phyloP scores from a whole-genome alignment of 768 basidiomycete genomes.

The Calvatia gigantea region DNA sequence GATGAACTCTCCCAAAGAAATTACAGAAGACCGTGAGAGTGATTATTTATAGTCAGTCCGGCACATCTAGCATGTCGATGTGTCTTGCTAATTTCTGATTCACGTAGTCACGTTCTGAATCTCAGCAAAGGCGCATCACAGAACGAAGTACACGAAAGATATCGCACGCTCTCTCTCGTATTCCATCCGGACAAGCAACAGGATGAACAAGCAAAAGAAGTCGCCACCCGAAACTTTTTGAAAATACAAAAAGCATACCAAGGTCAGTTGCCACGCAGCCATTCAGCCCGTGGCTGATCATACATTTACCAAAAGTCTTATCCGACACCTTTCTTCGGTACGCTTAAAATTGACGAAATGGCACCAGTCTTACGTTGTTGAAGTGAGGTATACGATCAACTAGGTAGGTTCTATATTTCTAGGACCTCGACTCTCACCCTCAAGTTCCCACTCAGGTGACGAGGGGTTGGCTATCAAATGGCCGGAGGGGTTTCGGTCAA shows the following conservation, averaged over 20 bases:
- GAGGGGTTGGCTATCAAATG: conserved; percentile 25
- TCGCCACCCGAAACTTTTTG: conserved; percentile 65
- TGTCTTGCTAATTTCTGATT: neutral
- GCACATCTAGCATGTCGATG: neutral
- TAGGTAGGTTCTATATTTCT: conserved; percentile 42
- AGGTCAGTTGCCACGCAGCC: conserved; percentile 36
- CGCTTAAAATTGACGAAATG: conserved; percentile 14
- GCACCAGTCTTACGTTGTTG: neutral
- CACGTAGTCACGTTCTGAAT: conserved; percentile 62
- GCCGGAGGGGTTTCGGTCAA: conserved; percentile 29
- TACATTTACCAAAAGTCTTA: conserved; percentile 41
- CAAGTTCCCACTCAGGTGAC: conserved; percentile 20
- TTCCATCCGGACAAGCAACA: conserved; percentile 87
- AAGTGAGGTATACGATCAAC: conserved; percentile 72
- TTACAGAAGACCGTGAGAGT: neutral
- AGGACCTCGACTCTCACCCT: neutral
- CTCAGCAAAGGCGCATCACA: conserved; percentile 59
- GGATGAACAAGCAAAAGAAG: conserved; percentile 48
- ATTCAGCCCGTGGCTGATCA: neutral
- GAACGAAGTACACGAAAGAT: conserved; percentile 71
- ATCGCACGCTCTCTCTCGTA: conserved; percentile 65
- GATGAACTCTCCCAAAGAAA: conserved; percentile 1
- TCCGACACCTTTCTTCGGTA: conserved; percentile 72
- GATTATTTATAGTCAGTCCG: conserved; percentile 18
- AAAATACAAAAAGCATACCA: conserved; percentile 84